Evolutionary conservation across 805 yeast species (phyloP).

Genomic region (Barnettozyma pratensis): DNA sequence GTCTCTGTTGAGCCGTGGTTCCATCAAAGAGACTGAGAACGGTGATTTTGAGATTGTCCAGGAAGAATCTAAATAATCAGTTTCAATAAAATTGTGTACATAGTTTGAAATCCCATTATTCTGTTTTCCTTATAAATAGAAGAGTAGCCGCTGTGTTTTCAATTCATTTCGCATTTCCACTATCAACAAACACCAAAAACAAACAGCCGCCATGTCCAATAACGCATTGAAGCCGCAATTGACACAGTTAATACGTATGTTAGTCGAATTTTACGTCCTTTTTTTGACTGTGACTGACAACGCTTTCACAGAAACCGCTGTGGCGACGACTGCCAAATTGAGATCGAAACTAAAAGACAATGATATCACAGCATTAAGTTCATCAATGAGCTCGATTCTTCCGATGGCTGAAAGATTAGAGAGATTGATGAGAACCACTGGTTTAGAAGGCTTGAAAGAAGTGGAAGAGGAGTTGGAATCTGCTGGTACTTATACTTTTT

Average conservation of each 20-base stretch:
- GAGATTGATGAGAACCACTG: conserved; percentile 23
- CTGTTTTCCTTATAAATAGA: neutral
- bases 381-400: conserved; percentile 21
- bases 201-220: conserved; percentile 5
- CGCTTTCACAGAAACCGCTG: conserved; percentile 13
- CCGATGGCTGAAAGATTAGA: conserved; percentile 30
- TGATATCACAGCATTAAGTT: conserved; percentile 13
- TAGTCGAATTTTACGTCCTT: neutral
- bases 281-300: neutral
- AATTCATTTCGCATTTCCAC: neutral
- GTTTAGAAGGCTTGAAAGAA: conserved; percentile 17
- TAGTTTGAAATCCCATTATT: neutral
- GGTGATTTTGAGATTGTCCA: conserved; percentile 41
- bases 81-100: neutral
- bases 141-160: neutral
- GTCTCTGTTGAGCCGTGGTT: conserved; percentile 59
- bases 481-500: conserved; percentile 8
- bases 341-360: conserved; percentile 9
- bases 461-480: conserved; percentile 23
- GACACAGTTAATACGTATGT: conserved; percentile 18
- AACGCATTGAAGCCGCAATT: conserved; percentile 14
- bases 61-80: conserved; percentile 6
- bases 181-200: neutral
- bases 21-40: conserved; percentile 54
- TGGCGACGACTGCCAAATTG: conserved; percentile 9